Percentiles rank a stretch among this genome's conserved stretches.
phyloP scores from a whole-genome alignment of 139 green algal genomes.

The Pleodorina starrii region DNA sequence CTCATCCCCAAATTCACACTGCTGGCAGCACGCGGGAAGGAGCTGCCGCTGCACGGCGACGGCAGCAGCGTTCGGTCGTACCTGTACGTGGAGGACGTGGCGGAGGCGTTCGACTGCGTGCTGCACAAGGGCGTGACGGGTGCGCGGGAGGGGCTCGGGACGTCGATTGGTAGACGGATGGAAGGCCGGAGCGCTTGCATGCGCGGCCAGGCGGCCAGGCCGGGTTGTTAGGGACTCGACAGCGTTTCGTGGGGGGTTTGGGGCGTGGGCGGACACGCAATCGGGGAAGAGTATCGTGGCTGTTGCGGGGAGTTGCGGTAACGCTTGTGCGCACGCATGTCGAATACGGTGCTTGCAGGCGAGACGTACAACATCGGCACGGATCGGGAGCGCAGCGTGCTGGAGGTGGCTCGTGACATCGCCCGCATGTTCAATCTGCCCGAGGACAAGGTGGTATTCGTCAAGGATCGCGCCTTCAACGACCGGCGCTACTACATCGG shows the following conservation, averaged over 20 bases:
- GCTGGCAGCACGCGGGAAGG: constrained; percentile 72
- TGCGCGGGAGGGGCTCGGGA: too few species aligned
- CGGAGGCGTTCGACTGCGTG: constrained; percentile 91
- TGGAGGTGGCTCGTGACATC: constrained; percentile 87
- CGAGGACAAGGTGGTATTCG: constrained; percentile 67
- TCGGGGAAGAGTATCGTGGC: too few species aligned
- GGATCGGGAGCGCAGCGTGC: constrained; percentile 91
- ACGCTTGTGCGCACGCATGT: too few species aligned
- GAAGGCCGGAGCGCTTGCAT: too few species aligned
- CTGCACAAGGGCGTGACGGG: constrained; percentile 80
- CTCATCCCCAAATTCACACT: constrained; percentile 91
- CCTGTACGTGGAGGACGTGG: constrained; percentile 96
- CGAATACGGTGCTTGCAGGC: too few species aligned
- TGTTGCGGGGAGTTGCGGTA: too few species aligned
- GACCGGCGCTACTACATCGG: constrained; percentile 97
- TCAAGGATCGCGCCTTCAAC: constrained; percentile 92
- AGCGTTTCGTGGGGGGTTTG: too few species aligned
- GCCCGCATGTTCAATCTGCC: constrained; percentile 71
- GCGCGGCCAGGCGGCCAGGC: too few species aligned
- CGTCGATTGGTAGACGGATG: too few species aligned
- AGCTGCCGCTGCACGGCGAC: constrained; percentile 69
- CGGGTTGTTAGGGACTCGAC: too few species aligned
- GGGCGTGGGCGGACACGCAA: too few species aligned
- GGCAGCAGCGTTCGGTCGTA: constrained; percentile 76
- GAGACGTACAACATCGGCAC: constrained; percentile 99